Conservation (phyloP, 257 asterid genomes). For the Misopates orontium region DNA sequence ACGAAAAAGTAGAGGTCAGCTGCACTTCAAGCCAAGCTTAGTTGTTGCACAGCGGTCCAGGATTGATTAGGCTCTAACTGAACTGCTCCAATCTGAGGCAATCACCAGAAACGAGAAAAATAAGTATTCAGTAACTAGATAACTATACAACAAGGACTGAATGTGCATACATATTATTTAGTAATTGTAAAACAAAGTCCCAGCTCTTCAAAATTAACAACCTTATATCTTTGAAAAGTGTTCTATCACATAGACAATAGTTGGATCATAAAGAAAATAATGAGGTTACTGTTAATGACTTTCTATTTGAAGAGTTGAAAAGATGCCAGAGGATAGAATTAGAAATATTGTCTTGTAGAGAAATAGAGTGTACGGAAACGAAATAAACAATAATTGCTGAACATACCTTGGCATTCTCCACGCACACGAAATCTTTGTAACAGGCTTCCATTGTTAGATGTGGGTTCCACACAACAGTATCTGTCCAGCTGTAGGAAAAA, state of each 20-base stretch:
- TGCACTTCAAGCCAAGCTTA: constrained; percentile 53
- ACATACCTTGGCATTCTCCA: constrained; percentile 92
- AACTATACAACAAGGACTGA: neutral
- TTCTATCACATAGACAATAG: neutral
- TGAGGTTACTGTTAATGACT: constrained; percentile 13
- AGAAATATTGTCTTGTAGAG: neutral
- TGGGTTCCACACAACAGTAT: constrained; percentile 95
- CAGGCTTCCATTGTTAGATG: constrained; percentile 85
- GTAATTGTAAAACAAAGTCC: neutral
- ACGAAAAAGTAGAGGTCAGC: constrained; percentile 16
- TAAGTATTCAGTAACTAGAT: neutral
- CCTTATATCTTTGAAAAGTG: neutral
- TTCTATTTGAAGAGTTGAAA: neutral
- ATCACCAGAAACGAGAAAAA: constrained; percentile 10
- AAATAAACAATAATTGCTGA: neutral
- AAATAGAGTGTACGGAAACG: neutral
- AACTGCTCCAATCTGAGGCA: constrained; percentile 71
- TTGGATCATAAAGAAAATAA: neutral
- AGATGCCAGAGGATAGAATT: neutral
- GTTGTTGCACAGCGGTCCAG: constrained; percentile 79
- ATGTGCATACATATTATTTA: neutral
- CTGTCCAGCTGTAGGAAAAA: constrained; percentile 73
- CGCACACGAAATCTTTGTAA: constrained; percentile 90
- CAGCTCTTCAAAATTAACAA: neutral
- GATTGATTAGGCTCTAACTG: constrained; percentile 68